Percentiles rank a stretch among this genome's conserved stretches.
These are phyloP conservation scores for Corchorus olitorius DNA, from an alignment of 345 rosid genomes.

Conservation along the genomic window DNA sequence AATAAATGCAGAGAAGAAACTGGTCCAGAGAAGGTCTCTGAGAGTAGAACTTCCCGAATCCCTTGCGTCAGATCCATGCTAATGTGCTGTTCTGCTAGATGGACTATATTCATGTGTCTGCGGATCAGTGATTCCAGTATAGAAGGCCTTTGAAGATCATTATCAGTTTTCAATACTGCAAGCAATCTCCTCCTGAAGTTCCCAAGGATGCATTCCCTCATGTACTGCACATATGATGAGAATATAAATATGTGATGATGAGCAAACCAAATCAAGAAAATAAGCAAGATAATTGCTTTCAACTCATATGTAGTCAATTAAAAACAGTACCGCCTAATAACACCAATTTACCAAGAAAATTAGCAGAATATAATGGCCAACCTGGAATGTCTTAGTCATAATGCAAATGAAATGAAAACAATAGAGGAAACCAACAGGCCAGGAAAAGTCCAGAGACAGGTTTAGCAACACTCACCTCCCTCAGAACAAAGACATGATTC, in stretches of 20 bases:
- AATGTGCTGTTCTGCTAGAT: slow-evolving; percentile 96
- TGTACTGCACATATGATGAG: slow-evolving; percentile 65
- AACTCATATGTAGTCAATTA: not conserved
- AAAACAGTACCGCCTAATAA: not conserved
- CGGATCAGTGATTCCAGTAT: slow-evolving; percentile 76
- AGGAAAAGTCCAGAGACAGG: slow-evolving; percentile 7
- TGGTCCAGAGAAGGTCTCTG: slow-evolving; percentile 91
- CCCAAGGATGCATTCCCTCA: slow-evolving; percentile 97
- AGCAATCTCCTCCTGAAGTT: slow-evolving; percentile 95
- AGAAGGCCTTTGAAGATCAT: slow-evolving; percentile 97
- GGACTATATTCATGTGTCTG: slow-evolving; percentile 90
- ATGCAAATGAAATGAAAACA: not conserved
- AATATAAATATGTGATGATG: slow-evolving; percentile 9
- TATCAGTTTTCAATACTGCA: slow-evolving; percentile 79
- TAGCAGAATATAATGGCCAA: not conserved
- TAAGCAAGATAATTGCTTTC: slow-evolving; percentile 1
- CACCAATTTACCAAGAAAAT: not conserved
- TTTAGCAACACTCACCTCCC: slow-evolving; percentile 69
- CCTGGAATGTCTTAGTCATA: not conserved
- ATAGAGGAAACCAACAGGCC: slow-evolving; percentile 6
- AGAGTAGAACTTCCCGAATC: slow-evolving; percentile 79
- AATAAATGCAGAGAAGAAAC: slow-evolving; percentile 76
- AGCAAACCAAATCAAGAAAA: not conserved
- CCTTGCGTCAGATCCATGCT: slow-evolving; percentile 99
- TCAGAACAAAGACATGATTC: slow-evolving; percentile 91